phyloP scores from a whole-genome alignment of 257 asterid genomes.

The Solanum pennellii region DNA sequence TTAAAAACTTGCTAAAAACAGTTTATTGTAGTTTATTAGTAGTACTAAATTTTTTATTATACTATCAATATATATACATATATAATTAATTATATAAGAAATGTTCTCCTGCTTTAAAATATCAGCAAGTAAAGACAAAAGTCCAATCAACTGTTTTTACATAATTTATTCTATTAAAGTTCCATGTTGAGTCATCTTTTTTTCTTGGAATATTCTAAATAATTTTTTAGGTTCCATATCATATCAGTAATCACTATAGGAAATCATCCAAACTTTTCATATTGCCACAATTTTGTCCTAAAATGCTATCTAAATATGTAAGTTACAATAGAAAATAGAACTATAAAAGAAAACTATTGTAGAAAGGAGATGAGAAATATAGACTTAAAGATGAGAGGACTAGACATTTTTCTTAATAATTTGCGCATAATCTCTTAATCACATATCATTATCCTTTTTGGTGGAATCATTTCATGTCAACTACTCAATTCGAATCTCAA shows the following conservation, averaged over 20 bases:
- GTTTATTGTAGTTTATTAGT: background rate
- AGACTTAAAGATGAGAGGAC: too few species aligned
- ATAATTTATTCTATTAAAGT: background rate
- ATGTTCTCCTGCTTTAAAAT: background rate
- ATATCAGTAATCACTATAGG: background rate
- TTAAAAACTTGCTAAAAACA: background rate
- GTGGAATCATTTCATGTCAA: too few species aligned
- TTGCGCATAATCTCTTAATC: too few species aligned
- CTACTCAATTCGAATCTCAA: too few species aligned
- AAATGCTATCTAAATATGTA: too few species aligned
- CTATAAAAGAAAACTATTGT: too few species aligned
- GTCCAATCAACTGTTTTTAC: slow-evolving; percentile 19
- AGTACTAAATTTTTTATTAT: background rate
- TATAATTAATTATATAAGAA: background rate
- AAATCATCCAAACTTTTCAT: background rate
- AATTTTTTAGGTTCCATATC: background rate
- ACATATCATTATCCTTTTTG: too few species aligned
- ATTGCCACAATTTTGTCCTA: background rate
- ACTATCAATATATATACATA: background rate
- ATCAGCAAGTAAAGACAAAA: slow-evolving; percentile 2
- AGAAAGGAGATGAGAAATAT: too few species aligned
- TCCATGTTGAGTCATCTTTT: background rate
- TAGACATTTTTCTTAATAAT: too few species aligned
- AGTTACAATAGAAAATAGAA: too few species aligned
- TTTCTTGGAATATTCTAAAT: background rate